phyloP scores from a whole-genome alignment of 345 rosid species.

The Pelargonium nanum region DNA sequence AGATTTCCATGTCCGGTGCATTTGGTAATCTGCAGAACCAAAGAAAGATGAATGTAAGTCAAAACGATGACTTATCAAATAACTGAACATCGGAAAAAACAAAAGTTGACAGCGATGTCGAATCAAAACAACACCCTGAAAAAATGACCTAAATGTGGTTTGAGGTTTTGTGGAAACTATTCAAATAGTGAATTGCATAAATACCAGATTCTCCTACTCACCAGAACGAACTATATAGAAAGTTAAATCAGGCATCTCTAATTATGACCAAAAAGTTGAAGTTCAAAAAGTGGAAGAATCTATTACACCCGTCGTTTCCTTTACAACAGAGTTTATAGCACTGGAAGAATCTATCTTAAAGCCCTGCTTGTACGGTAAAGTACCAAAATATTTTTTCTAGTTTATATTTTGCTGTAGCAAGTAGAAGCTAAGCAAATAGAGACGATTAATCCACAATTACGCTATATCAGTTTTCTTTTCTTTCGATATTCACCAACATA shows the following conservation, averaged over 20 bases:
- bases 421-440: neutral
- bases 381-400: too few relatives aligned
- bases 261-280: neutral
- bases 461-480: neutral
- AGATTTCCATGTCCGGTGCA: slow-evolving; percentile 91
- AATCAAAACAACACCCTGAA: neutral
- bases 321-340: neutral
- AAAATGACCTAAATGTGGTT: too few relatives aligned
- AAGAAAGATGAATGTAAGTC: slow-evolving; percentile 7
- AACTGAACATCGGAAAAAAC: neutral
- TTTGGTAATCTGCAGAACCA: slow-evolving; percentile 61
- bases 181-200: too few relatives aligned
- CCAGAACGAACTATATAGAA: neutral
- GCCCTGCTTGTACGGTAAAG: neutral
- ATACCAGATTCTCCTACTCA: neutral
- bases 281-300: neutral
- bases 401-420: neutral
- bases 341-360: neutral
- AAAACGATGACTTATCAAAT: neutral
- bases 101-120: neutral
- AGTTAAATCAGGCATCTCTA: too few relatives aligned
- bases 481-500: neutral
- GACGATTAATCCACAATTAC: neutral
- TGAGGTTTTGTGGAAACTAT: too few relatives aligned
- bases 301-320: too few relatives aligned